Conservation (phyloP, 1,284 basidiomycete genomes). For the Athelia psychrophila region DNA sequence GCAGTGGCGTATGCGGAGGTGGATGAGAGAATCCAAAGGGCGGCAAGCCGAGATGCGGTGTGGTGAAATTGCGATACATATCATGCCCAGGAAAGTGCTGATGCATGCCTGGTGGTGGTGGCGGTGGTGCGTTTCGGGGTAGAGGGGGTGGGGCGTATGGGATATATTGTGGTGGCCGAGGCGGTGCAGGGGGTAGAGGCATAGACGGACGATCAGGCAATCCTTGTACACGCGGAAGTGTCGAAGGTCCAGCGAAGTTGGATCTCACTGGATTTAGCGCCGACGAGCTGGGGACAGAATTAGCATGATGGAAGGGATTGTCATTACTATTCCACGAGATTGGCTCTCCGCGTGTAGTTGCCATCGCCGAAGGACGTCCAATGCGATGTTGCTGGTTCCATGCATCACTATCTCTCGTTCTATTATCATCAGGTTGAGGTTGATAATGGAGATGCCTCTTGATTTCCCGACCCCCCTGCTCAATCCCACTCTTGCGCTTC, state of each 20-base stretch:
- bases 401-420: not conserved
- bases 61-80: too few relatives aligned
- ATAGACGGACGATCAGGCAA: not conserved
- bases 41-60: too few relatives aligned
- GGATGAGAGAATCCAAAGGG: too few relatives aligned
- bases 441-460: constrained; percentile 7
- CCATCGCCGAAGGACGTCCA: too few relatives aligned
- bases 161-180: not conserved
- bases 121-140: too few relatives aligned
- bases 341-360: too few relatives aligned
- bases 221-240: not conserved
- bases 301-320: too few relatives aligned
- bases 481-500: not conserved
- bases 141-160: not conserved
- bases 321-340: too few relatives aligned
- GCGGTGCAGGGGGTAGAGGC: not conserved
- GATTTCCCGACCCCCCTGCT: constrained; percentile 11
- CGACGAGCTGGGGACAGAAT: not conserved
- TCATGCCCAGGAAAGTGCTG: too few relatives aligned
- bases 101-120: too few relatives aligned
- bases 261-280: not conserved
- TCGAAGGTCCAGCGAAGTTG: not conserved
- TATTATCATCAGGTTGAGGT: not conserved
- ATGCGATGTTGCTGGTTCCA: not conserved
- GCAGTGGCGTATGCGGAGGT: too few relatives aligned